Base-by-base conservation (phyloP, 2,329 filamentous ascomycete genomes). In the Fusarium sp. region DNA sequence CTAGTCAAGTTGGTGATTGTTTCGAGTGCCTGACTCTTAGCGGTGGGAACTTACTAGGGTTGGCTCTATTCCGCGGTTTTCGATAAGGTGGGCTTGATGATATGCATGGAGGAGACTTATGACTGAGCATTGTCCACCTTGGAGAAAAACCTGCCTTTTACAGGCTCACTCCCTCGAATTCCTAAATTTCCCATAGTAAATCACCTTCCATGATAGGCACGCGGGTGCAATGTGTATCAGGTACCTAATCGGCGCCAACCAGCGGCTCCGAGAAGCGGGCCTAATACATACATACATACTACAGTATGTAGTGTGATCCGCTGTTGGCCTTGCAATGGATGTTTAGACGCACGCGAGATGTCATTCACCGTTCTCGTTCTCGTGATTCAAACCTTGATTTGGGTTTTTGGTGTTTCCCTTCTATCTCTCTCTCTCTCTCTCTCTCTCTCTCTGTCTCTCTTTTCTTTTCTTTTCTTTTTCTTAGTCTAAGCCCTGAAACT, bases 121-220 rank as follows among this genome's bases (percentile, higher is more conserved):
- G 47, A 49, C 15, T 56, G 63, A 67, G 63, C 66, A 70, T 65
- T 55, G 68, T 52, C 68, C 68, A 70, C 47, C 39, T 65, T 55
- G 52, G 63, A 52, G 54, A 44, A n/a, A 26, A 57, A 48, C 31
- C 24, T 49, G 55, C 24, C n/a, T n/a, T 28, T 61, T 26, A 56
- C 58, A 61, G 48, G 48, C 18, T 52, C 58, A 22, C 18, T 52
- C 58, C 15, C 33, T 52, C 35, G 24, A 38, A 39, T 51, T 39
- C 11, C 33, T 51, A 8, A 39, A 20, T 59, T 59, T 33, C n/a
- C 39, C 39, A 60, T 35, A 22, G 24, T 28, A 24, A 24, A 55
- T 58, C 44, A 24, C 35, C 48, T 68, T 48, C 55, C 55, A 42
- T 63, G 47, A 55, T 58, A 63, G 52, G 49, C 39, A 41, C 35